phyloP scores from a whole-genome alignment of 192 early-diverging fungal species.

The Coemansia umbellata region DNA sequence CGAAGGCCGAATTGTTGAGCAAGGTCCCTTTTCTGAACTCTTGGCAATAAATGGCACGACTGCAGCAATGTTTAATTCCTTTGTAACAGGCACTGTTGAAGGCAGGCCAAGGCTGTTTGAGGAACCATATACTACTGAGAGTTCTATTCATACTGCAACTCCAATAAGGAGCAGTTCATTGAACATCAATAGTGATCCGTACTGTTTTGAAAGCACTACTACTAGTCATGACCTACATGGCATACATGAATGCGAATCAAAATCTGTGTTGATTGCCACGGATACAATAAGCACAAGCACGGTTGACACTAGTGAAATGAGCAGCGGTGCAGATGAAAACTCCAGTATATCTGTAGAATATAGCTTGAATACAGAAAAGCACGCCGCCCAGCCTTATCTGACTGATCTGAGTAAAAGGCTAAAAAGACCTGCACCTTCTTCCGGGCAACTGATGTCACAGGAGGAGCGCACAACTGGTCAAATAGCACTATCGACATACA shows the following conservation, averaged over 20 bases:
- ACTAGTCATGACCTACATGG: too few species aligned
- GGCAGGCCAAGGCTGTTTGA: neutral
- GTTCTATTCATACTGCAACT: constrained; percentile 33
- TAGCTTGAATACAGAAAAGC: too few species aligned
- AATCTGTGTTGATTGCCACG: too few species aligned
- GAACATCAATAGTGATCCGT: too few species aligned
- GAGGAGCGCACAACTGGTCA: constrained; percentile 77
- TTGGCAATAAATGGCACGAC: constrained; percentile 38
- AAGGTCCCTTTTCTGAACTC: constrained; percentile 53
- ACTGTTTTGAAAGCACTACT: neutral
- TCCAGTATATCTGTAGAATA: too few species aligned
- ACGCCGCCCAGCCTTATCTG: too few species aligned
- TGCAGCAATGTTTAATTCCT: constrained; percentile 38
- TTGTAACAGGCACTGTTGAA: constrained; percentile 18
- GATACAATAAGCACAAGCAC: too few species aligned
- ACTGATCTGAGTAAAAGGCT: too few species aligned
- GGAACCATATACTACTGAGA: constrained; percentile 19
- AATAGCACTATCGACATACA: constrained; percentile 58
- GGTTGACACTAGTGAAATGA: too few species aligned
- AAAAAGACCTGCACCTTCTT: too few species aligned
- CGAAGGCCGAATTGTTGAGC: constrained; percentile 50
- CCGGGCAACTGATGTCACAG: constrained; percentile 77
- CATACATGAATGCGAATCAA: too few species aligned
- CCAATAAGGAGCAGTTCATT: constrained; percentile 13
- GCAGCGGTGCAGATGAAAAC: too few species aligned